phyloP scores from a whole-genome alignment of 495 filamentous ascomycete species.

The Trichoderma gamsii region DNA sequence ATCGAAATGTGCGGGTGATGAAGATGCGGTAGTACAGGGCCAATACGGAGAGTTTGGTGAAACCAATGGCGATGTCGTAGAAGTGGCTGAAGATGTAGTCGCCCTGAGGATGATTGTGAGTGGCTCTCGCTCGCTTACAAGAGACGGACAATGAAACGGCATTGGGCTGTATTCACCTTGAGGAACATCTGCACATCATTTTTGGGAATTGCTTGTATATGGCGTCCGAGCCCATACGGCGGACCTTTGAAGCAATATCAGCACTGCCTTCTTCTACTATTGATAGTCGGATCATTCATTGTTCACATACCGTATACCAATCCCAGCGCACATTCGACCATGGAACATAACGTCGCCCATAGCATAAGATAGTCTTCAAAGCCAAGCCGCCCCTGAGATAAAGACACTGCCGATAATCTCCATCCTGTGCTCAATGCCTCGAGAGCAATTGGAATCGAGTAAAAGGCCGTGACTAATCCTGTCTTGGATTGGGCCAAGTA shows the following conservation, averaged over 20 bases:
- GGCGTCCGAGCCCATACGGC: slow-evolving; percentile 25
- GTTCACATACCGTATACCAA: slow-evolving; percentile 23
- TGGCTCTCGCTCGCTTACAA: not conserved
- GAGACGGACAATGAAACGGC: not conserved
- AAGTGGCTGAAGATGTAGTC: slow-evolving; percentile 30
- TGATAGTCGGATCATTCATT: not conserved
- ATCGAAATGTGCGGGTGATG: slow-evolving; percentile 19
- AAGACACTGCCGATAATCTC: slow-evolving; percentile 21
- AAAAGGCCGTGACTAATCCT: slow-evolving; percentile 21
- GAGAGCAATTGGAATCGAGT: slow-evolving; percentile 25
- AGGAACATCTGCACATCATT: slow-evolving; percentile 19
- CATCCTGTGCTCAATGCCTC: slow-evolving; percentile 24
- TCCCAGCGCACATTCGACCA: slow-evolving; percentile 25
- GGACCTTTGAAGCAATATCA: slow-evolving; percentile 20
- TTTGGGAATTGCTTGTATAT: slow-evolving; percentile 21
- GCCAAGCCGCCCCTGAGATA: slow-evolving; percentile 19
- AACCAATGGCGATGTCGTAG: slow-evolving; percentile 28
- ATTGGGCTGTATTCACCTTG: slow-evolving; percentile 17
- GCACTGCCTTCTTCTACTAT: not conserved
- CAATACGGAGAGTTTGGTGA: slow-evolving; percentile 28
- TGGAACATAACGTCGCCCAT: slow-evolving; percentile 26
- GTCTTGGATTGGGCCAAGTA: slow-evolving; percentile 25
- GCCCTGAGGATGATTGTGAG: slow-evolving; percentile 18
- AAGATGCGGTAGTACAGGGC: slow-evolving; percentile 28
- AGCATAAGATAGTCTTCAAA: slow-evolving; percentile 28